Base-by-base conservation (phyloP, 805 yeast species). In the Scheffersomyces ergatensis region DNA sequence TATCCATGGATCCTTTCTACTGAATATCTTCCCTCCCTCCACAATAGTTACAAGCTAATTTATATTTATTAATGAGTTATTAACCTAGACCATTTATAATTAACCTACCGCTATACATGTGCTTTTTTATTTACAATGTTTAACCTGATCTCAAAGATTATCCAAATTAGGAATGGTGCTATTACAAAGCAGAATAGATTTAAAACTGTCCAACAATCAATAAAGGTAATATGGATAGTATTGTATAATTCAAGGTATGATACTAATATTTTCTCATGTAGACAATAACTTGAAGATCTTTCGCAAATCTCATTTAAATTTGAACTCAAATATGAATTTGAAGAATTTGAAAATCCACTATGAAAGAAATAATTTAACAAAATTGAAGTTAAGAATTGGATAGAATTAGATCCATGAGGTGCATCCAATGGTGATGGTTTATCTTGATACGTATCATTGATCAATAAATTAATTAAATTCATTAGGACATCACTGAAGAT, bases 401-500 rank as follows among this genome's bases (percentile, higher is more conserved):
- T 29, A 4, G 36, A 38, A 17, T 24, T 33, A 14, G 18, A n/a
- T 14, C 21, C 35, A 14, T 37, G 17, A 4, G 29, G 19, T 13
- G 15, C 7, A n/a, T n/a, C 5, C 21, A 31, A 23, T 5, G 16
- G 19, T 23, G 25, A 16, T 17, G 12, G 29, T 25, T 7, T 9
- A 11, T 25, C 5, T 25, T 12, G 29, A 21, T 31, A 19, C 6
- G 40, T 19, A n/a, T 30, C 25, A 16, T 17, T 34, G 9, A 36
- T 38, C 15, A 37, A 17, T 14, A 38, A 23, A 17, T 34, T 30
- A 9, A 51, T 24, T 23, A 48, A 23, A 43, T 60, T 62, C 16
- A 51, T 35, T 6, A 60, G 35, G 2, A 53, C 41, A 40, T 63
- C 65, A 23, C 48, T 47, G 30, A 51, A 44, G 6, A 54, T 23